These are phyloP conservation scores for Talaromyces stipitatus DNA, from an alignment of 495 filamentous ascomycete genomes.

Conservation along the genomic window DNA sequence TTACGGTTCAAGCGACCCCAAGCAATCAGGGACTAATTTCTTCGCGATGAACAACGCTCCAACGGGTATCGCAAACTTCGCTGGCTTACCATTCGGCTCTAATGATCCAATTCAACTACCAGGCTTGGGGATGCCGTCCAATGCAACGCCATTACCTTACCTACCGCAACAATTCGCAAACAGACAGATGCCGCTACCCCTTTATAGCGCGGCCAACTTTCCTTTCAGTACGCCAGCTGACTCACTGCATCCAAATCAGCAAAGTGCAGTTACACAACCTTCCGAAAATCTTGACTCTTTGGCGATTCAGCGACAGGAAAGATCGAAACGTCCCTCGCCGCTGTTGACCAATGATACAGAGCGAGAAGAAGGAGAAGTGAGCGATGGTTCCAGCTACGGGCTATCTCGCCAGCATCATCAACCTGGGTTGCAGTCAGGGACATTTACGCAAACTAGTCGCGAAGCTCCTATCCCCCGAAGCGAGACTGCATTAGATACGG, in stretches of 20 bases:
- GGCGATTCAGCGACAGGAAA: neutral
- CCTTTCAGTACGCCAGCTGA: neutral
- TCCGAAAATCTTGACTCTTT: neutral
- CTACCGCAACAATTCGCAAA: neutral
- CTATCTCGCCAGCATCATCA: neutral
- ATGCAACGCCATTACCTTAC: neutral
- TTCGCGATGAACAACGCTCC: slow-evolving; percentile 7
- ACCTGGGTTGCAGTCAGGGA: neutral
- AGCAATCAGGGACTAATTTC: neutral
- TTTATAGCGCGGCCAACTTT: neutral
- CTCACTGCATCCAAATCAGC: neutral
- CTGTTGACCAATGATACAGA: slow-evolving; percentile 12
- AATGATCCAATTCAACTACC: neutral
- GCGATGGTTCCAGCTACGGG: slow-evolving; percentile 36
- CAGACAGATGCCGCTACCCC: neutral
- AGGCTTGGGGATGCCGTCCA: neutral
- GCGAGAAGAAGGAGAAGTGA: slow-evolving; percentile 69
- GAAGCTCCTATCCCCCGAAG: slow-evolving; percentile 10
- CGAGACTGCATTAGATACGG: neutral
- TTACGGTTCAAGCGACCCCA: neutral
- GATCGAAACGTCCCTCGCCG: neutral
- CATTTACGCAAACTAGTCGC: slow-evolving; percentile 13
- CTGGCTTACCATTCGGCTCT: neutral
- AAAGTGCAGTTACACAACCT: neutral
- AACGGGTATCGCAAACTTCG: neutral